Conservation (phyloP, 768 basidiomycete genomes). For the Tulasnella sp. region DNA sequence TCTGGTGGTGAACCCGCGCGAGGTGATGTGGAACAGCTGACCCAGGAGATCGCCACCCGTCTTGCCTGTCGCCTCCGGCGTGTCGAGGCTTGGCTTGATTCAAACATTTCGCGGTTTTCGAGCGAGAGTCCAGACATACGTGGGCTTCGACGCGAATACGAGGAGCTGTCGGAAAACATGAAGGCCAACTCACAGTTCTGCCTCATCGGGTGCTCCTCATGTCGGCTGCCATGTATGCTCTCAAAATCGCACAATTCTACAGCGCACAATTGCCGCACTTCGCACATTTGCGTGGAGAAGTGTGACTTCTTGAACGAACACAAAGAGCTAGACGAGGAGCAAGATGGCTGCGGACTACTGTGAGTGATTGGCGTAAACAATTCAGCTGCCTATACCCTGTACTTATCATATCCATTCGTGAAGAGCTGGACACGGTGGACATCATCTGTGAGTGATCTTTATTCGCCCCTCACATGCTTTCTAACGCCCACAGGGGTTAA, state of each 20-base stretch:
- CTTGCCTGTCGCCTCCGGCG: not conserved
- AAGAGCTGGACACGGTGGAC: constrained; percentile 4
- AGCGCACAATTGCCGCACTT: constrained; percentile 4
- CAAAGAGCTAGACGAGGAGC: not conserved
- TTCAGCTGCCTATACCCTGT: not conserved
- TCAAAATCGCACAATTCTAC: not conserved
- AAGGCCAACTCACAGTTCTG: not conserved
- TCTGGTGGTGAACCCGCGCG: not conserved
- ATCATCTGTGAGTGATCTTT: constrained; percentile 2
- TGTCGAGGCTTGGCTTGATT: constrained; percentile 1
- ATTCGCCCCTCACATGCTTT: not conserved
- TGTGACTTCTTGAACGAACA: constrained; percentile 1
- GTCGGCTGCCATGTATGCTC: constrained; percentile 5
- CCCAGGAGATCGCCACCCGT: not conserved
- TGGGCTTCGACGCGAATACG: not conserved
- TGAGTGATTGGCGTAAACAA: not conserved
- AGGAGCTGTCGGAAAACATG: not conserved
- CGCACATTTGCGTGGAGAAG: not conserved
- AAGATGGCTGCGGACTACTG: not conserved
- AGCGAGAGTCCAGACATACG: not conserved
- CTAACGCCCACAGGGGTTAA: not conserved
- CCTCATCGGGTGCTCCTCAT: not conserved
- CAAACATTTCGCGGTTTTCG: constrained; percentile 5
- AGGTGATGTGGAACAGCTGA: not conserved
- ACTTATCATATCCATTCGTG: not conserved